Evolutionary conservation across 495 filamentous ascomycete species (phyloP).

Genomic region (Xylaria longipes): DNA sequence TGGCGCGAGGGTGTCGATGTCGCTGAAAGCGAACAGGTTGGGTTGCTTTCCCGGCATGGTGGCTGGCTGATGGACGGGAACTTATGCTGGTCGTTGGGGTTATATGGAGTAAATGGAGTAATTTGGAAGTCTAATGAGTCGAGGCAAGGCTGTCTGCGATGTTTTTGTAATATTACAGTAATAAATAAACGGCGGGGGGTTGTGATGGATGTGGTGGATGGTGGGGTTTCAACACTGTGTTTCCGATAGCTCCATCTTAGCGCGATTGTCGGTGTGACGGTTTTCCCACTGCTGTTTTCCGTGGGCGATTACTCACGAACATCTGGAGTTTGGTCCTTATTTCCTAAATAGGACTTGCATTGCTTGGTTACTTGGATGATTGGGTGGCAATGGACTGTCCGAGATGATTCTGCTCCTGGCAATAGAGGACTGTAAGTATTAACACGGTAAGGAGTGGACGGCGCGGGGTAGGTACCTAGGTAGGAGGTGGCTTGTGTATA

Average conservation of each 20-base stretch:
- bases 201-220: slow-evolving; percentile 6
- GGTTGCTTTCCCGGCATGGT: slow-evolving; percentile 74
- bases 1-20: slow-evolving; percentile 69
- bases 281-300: neutral
- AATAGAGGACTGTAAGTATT: neutral
- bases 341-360: neutral
- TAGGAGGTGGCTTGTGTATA: neutral
- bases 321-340: neutral
- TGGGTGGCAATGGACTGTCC: neutral
- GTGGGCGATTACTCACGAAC: slow-evolving; percentile 10
- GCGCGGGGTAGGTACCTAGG: slow-evolving; percentile 5
- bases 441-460: neutral
- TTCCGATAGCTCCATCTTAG: neutral
- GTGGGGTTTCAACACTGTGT: slow-evolving; percentile 14
- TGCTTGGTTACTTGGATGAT: neutral
- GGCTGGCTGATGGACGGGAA: slow-evolving; percentile 3
- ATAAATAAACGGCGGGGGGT: slow-evolving; percentile 9
- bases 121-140: slow-evolving; percentile 16
- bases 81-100: slow-evolving; percentile 13
- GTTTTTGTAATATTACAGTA: neutral
- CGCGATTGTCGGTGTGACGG: neutral
- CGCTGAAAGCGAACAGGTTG: slow-evolving; percentile 82
- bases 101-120: slow-evolving; percentile 4
- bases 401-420: neutral
- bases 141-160: slow-evolving; percentile 12